Evolutionary conservation across 2,329 filamentous ascomycete species (phyloP), one percentile per base, ranked within the genome.

Genomic region (Teratosphaeria destructans): DNA sequence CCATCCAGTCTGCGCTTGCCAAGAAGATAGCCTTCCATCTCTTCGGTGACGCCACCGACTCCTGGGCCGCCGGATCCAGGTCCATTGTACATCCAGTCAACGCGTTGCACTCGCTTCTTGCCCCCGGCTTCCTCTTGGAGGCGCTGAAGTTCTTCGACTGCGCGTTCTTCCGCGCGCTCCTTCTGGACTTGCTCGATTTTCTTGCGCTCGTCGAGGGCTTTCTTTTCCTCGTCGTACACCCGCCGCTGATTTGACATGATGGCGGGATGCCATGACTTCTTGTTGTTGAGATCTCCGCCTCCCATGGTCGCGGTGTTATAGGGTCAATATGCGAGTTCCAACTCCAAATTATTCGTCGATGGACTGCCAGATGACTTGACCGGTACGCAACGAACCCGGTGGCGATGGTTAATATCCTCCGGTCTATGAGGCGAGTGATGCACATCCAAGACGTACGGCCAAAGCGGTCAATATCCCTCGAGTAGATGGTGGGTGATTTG

Each of bases 41-140:
- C 94, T 73, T 96, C 93, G 0, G 76, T 85, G 4, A 77, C 75
- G 23, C 73, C 76, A 27, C 82, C 84, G 47, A 84, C 89, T 34
- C 87, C 88, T n/a, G 80, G 79, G 69, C 89, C 86, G 39, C 90
- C 89, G 59, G 80, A 82, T 56, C 87, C 88, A 7, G 94, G 91
- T 1, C 93, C 93, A 67, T 88, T 85, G 75, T 99, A 99, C 90
- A 99, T 96, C 90, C 94, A 99, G 69, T 97, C 94, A 29, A 99
- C 93, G 39, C 91, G 85, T 67, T 93, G 87, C 34, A 88, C 77
- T 57, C 87, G 82, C 70, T 90, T 92, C 68, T 83, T 85, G 59
- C 92, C 91, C 43, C 94, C 94, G 0, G 91, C 88, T 2, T 88
- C 86, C 75, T 96, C 94, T 59, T 96, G 90, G 65, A 97, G 82